Conservation (phyloP, 1,284 basidiomycete species). For the Volvariella volvacea region DNA sequence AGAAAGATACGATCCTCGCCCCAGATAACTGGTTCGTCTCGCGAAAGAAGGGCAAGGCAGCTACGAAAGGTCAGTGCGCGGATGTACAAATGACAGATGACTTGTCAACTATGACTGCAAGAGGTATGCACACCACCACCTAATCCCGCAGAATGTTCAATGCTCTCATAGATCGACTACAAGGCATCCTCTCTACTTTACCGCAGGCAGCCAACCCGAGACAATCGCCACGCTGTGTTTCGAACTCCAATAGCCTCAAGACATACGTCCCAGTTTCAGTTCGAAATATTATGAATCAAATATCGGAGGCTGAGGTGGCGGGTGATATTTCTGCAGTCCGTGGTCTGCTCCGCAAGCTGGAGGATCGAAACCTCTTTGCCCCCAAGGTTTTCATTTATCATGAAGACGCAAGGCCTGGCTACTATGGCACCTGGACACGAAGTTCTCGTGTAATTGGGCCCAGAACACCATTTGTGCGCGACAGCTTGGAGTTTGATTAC, state of each 20-base stretch:
- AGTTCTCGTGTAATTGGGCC: slow-evolving; percentile 64
- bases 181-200: slow-evolving; percentile 30
- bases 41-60: slow-evolving; percentile 18
- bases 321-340: slow-evolving; percentile 63
- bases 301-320: slow-evolving; percentile 72
- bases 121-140: slow-evolving; percentile 26
- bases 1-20: slow-evolving; percentile 65
- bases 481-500: slow-evolving; percentile 70
- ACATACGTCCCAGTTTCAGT: slow-evolving; percentile 27
- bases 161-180: slow-evolving; percentile 33
- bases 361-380: slow-evolving; percentile 51
- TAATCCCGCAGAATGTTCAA: background rate
- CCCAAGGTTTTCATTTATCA: slow-evolving; percentile 72
- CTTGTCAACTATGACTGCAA: slow-evolving; percentile 23
- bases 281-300: slow-evolving; percentile 52
- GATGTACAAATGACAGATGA: slow-evolving; percentile 25
- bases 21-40: slow-evolving; percentile 62
- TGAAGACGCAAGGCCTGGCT: slow-evolving; percentile 76
- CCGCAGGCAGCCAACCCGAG: slow-evolving; percentile 18
- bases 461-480: slow-evolving; percentile 67
- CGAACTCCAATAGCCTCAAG: slow-evolving; percentile 18
- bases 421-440: slow-evolving; percentile 83
- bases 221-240: slow-evolving; percentile 6
- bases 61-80: slow-evolving; percentile 6
- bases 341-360: slow-evolving; percentile 44